Evolutionary conservation across 176 grass and related monocot species (phyloP), one percentile per base, ranked within the genome.

Genomic region (Musa acuminata): DNA sequence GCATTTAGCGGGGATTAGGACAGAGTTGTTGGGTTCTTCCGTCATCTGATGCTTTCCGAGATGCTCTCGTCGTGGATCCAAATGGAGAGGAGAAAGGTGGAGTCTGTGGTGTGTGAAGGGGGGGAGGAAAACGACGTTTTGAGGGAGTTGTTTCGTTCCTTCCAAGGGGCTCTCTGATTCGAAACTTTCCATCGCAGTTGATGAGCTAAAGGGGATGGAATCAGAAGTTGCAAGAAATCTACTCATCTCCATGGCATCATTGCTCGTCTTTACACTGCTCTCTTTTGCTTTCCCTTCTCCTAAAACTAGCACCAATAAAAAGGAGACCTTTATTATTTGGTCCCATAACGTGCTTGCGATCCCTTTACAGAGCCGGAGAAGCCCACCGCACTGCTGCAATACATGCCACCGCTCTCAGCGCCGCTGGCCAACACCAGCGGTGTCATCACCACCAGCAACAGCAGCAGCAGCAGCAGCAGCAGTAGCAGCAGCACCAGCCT

Each of bases 311-410:
- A 8, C 6, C 54, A 29, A 69, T 59, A 50, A 77, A 74, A 86
- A 52, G 54, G 6, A 27, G 26, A 51, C 26, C 73, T 77, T 75
- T 76, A 21, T 24, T 43, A 43, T 43, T 43, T 52, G 43, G 75
- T 65, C 49, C 63, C 19, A 29, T 81, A 53, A 77, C 66, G 51
- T 75, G 54, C 5, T 52, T 51, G 53, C 49, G 9, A 52, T 23
- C 75, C 51, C 82, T 24, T 82, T 92, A 80, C 89, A 96, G 92
- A 96, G 52, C 26, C 72, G 71, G 82, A 84, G 58, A 87, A 48
- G 7, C 52, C 82, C 24, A 55, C 75, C 0, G 82, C 82, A 49
- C 26, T 73, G 2, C 73, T 73, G 12, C 82, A 87, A 59, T 85
- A 81, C 53, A 6, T 84, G 25, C 72, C 87, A 13, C 83, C 89